These are phyloP conservation scores for Umbelopsis ramanniana DNA, from an alignment of 192 early-diverging fungal genomes.

Conservation along the genomic window DNA sequence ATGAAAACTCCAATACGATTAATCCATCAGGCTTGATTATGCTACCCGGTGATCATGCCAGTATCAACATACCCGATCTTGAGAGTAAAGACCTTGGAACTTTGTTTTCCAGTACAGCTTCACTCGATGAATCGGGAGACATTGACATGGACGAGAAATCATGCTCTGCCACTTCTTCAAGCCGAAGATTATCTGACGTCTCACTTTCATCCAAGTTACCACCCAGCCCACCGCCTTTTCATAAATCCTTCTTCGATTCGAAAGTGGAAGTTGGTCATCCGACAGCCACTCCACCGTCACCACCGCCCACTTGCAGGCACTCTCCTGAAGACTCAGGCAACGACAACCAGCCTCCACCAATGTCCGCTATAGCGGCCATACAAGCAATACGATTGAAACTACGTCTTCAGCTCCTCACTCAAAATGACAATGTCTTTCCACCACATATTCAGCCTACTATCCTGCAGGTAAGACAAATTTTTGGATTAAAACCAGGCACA, in stretches of 20 bases:
- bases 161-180: neutral
- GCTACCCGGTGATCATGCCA: neutral
- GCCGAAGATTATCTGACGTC: neutral
- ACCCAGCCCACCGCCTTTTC: conserved; percentile 9
- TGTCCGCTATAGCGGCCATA: conserved; percentile 29
- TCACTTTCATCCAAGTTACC: neutral
- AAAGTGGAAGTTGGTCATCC: conserved; percentile 2
- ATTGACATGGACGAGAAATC: conserved; percentile 1
- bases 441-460: conserved; percentile 31
- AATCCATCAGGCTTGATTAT: neutral
- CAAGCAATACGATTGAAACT: conserved; percentile 35
- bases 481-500: neutral
- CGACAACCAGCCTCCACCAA: neutral
- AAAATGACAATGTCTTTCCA: conserved; percentile 25
- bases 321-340: neutral
- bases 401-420: conserved; percentile 26
- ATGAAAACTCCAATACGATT: neutral
- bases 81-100: neutral
- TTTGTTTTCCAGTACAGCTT: neutral
- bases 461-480: conserved; percentile 30
- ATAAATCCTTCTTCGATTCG: neutral
- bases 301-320: neutral
- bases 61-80: neutral
- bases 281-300: neutral
- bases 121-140: neutral